Evolutionary conservation across 495 filamentous ascomycete species (phyloP).

Genomic region (Neurospora sp.): DNA sequence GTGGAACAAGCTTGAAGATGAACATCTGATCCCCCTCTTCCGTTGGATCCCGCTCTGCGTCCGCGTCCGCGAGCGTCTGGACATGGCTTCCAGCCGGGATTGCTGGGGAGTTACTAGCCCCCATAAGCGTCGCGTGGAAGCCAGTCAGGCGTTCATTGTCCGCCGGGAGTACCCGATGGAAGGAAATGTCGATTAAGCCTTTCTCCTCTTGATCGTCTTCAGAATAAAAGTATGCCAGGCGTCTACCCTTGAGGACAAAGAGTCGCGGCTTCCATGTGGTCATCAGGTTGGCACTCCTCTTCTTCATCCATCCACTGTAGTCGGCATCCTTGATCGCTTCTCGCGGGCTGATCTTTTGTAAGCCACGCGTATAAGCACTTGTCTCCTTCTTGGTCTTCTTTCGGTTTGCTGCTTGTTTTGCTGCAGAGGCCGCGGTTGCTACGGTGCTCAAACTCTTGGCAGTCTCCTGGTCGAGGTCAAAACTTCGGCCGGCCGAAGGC

Average conservation of each 20-base stretch:
- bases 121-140: conserved; percentile 84
- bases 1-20: conserved; percentile 97
- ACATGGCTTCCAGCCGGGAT: conserved; percentile 57
- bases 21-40: conserved; percentile 56
- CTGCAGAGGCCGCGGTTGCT: conserved; percentile 29
- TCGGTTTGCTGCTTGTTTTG: conserved; percentile 33
- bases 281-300: conserved; percentile 90
- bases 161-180: conserved; percentile 90
- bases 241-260: conserved; percentile 83
- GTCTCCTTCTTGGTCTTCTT: conserved; percentile 81
- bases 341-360: conserved; percentile 70
- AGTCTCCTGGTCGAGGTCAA: conserved; percentile 64
- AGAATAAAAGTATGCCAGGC: conserved; percentile 93
- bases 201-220: conserved; percentile 86
- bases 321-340: conserved; percentile 83
- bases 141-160: conserved; percentile 84
- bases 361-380: conserved; percentile 80
- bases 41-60: conserved; percentile 31
- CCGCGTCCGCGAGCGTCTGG: conserved; percentile 39
- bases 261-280: conserved; percentile 93
- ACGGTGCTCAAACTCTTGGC: conserved; percentile 43
- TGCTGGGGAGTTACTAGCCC: conserved; percentile 65
- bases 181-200: conserved; percentile 93
- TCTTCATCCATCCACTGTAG: conserved; percentile 99
- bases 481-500: conserved; percentile 68